Evolutionary conservation across 106 monocot genomes (phyloP).

Genomic region (Vanilla planifolia): DNA sequence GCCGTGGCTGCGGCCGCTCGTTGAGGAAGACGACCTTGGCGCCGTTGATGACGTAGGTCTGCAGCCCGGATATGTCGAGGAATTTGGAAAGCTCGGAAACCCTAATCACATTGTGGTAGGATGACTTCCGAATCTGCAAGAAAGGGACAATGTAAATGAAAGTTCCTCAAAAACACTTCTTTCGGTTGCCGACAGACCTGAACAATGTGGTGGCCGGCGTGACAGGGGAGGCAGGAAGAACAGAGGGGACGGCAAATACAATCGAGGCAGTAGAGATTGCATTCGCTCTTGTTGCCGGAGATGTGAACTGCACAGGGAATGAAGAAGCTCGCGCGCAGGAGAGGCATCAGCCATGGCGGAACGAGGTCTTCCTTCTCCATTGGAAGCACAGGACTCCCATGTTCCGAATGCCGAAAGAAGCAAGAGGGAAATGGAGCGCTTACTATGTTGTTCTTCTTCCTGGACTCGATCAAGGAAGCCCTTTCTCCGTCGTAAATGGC

Average conservation of each 20-base stretch:
- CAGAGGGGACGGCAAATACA: constrained; percentile 67
- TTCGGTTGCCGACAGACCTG: constrained; percentile 29
- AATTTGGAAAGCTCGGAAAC: constrained; percentile 88
- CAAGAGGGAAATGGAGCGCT: too few relatives aligned
- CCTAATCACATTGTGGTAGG: constrained; percentile 84
- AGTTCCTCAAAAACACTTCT: background rate
- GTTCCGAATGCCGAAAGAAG: too few relatives aligned
- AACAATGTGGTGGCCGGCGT: constrained; percentile 43
- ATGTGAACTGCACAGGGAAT: constrained; percentile 40
- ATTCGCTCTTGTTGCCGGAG: constrained; percentile 71
- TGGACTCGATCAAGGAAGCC: too few relatives aligned
- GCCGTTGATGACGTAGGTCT: constrained; percentile 87
- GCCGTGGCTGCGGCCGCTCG: constrained; percentile 77
- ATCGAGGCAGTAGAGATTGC: constrained; percentile 77
- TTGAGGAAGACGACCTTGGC: constrained; percentile 90
- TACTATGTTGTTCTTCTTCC: too few relatives aligned
- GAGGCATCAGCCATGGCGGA: constrained; percentile 73
- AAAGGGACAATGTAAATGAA: background rate
- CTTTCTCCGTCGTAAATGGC: too few relatives aligned
- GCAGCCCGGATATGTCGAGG: constrained; percentile 71
- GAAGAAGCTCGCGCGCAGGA: constrained; percentile 68
- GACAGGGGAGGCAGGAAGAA: constrained; percentile 49
- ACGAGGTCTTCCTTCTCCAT: constrained; percentile 27
- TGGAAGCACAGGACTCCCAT: too few relatives aligned
- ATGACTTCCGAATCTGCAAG: constrained; percentile 75